phyloP scores from a whole-genome alignment of 1,139 yeast species.

The Pichia sp. region DNA sequence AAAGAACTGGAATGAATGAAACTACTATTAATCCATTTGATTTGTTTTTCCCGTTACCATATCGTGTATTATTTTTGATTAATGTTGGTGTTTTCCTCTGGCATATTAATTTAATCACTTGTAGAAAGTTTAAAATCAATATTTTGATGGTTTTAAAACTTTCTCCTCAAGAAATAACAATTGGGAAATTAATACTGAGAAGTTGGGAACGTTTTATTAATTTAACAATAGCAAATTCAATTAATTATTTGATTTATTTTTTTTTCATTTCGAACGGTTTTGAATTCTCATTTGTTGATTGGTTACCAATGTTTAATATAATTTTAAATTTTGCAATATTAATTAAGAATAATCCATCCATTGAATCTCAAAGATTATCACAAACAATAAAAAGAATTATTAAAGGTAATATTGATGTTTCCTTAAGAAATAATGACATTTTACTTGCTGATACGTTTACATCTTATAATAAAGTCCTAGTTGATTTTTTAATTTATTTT shows the following conservation, averaged over 20 bases:
- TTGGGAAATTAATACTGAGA: conserved; percentile 17
- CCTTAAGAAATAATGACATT: conserved; percentile 70
- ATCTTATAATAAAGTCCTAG: conserved; percentile 67
- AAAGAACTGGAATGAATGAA: neutral
- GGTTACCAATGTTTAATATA: conserved; percentile 25
- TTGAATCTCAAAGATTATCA: conserved; percentile 41
- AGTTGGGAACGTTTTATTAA: conserved; percentile 25
- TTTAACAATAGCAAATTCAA: conserved; percentile 26
- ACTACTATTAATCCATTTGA: conserved; percentile 28
- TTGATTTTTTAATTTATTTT: conserved; percentile 52
- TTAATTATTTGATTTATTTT: conserved; percentile 26
- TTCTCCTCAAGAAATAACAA: conserved; percentile 20
- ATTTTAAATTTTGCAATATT: conserved; percentile 17
- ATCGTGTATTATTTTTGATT: conserved; percentile 38
- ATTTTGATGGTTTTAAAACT: conserved; percentile 35
- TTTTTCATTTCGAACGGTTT: conserved; percentile 18
- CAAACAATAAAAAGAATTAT: conserved; percentile 49
- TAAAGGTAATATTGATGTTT: conserved; percentile 49
- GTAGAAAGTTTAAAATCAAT: conserved; percentile 36
- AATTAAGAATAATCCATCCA: conserved; percentile 16
- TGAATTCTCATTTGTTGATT: conserved; percentile 19
- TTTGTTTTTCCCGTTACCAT: conserved; percentile 41
- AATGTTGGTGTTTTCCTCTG: conserved; percentile 46
- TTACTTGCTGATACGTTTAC: conserved; percentile 75
- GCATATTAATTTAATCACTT: conserved; percentile 37